Evolutionary conservation across 129 eudicot genomes (phyloP), one percentile per base, ranked within the genome.

Genomic region (Gnaphalium uliginosum): DNA sequence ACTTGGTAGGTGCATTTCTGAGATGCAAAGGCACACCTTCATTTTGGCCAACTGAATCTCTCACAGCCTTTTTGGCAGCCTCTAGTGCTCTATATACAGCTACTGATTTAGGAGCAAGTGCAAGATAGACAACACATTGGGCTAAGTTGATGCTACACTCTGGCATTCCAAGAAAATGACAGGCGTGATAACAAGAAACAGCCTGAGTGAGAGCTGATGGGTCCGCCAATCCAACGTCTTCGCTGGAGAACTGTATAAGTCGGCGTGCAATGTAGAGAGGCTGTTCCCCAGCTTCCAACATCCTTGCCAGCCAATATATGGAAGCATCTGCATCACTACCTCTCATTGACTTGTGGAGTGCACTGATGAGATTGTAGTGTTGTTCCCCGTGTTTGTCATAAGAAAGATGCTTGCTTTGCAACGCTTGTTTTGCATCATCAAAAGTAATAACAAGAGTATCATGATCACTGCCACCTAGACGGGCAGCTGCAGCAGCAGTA

Each of bases 91-190:
- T 73, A n/a, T 89, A 89, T 35, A 89, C 93, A 5, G 97, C 84
- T 41, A 89, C 64, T 0, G 98, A 94, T 76, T 94, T 94, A 13
- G 96, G 98, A 69, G 98, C 98, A 78, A 89, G 71, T n/a, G 98
- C 93, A 74, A 94, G 75, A 78, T 90, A 94, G 1, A 83, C 88
- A 39, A 89, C 98, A 72, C 98, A 94, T 73, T 94, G 97, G 0
- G 91, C 92, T 53, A 94, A 83, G 35, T 85, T 86, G 74, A 90
- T 81, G 30, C 87, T 81, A 72, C 98, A 90, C 66, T 90, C 98
- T 0, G 97, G 98, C 97, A 90, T 87, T 19, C 97, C 97, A n/a
- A 88, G 68, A 83, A 89, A 88, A 82, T 87, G 98, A 37, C 98
- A 94, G 6, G 96, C 97, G 51, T 94, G 97, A 64, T 90, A 86